Evolutionary conservation across 805 yeast species (phyloP), one percentile per base, ranked within the genome.

Genomic region (Wickerhamiella sorbophila): DNA sequence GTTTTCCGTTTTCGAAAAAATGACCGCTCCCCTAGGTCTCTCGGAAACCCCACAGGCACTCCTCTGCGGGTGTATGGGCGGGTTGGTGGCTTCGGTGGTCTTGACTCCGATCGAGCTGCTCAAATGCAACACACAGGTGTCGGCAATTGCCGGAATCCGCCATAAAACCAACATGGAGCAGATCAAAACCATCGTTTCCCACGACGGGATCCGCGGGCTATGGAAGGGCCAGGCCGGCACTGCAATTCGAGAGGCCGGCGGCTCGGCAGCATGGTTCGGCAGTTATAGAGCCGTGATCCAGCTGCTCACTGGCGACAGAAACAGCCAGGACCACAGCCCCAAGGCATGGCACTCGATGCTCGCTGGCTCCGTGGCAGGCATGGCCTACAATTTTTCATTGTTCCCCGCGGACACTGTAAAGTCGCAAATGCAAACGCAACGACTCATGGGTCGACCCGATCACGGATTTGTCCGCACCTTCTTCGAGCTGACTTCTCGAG

Each of bases 261-360:
- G 96, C 5, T 82, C 95, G 1, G 83, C 94, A 3, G 77, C 88
- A 1, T 87, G 96, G 96, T 87, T 87, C 63, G 88, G 94, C 0
- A 74, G 91, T 15, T 86, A 86, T 58, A 95, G 86, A 56, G 61
- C 69, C 36, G 62, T 71, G 5, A 57, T 38, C 9, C 43, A 42
- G 17, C 32, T 20, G 2, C 5, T 42, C 5, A 8, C 29, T 12
- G 27, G 21, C 14, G 20, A 34, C 5, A 24, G 24, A 5, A 19
- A 14, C 12, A 14, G 18, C 18, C 33, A 12, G n/a, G 48, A 53
- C n/a, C 62, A 73, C 12, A 19, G 31, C 32, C 40, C 40, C 9
- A 33, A 19, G 4, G 40, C 19, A 6, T 63, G 61, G 48, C 83
- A 81, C 51, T 58, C 78, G 17, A 62, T 87, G 49, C 44, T 69